Base-by-base conservation (phyloP, 2,329 filamentous ascomycete genomes). In the Huntiella omanensis region DNA sequence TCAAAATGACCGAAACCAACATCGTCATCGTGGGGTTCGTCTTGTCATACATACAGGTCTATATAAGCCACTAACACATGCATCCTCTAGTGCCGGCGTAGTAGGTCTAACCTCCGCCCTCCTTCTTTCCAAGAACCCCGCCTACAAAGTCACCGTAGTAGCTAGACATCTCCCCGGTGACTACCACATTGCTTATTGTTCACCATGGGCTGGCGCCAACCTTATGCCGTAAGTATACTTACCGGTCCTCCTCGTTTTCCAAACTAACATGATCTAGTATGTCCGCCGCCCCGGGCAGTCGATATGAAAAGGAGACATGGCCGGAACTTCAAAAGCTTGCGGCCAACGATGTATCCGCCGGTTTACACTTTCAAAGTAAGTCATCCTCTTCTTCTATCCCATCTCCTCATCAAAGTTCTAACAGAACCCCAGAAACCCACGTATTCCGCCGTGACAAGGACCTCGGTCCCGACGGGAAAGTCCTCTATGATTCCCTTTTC, bases 131-230 rank as follows among this genome's bases (percentile, higher is more conserved):
- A 67, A 60, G 53, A 60, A 61, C 53, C 59, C 62, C 43, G 57
- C 54, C 33, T 66, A 69, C 51, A 57, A 53, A 13, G 59, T 92
- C 52, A 86, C 82, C 0, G 67, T 92, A 33, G 66, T 85, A 32
- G 80, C 84, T 4, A 92, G 88, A 57, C 82, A 93, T 58, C 91
- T 94, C 80, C 87, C 87, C 0, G 87, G 87, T 33, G 87, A 95
- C 64, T 91, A 88, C 60, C 82, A 88, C 53, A 80, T 87, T 53
- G 81, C 92, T 66, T 95, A 94, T 59, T 79, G 83, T 1, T 92
- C 83, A 4, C 85, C 84, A 1, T 92, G 83, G 81, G 85, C 85
- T 3, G 85, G 85, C 11, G 85, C 84, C 51, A 88, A 91, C 57
- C 78, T 77, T 56, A 60, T 80, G 50, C 84, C 81, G 77, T 83